Base-by-base conservation (phyloP, 805 yeast species). In the Schwanniomyces occidentalis region DNA sequence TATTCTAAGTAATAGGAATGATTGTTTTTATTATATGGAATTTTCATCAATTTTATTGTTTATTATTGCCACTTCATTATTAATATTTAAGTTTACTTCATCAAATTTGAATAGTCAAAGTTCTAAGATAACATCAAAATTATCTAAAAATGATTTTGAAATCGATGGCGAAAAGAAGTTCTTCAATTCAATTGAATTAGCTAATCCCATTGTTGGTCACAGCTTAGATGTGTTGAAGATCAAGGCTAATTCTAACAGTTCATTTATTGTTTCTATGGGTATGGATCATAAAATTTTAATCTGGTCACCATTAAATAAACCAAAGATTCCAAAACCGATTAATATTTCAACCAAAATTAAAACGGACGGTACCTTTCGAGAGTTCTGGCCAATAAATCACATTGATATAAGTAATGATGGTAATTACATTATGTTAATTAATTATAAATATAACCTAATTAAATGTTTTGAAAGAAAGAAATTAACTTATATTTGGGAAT, bases 191-290 rank as follows among this genome's bases (percentile, higher is more conserved):
- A 56, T 67, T 27, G 63, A 62, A 21, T 44, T 64, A 25, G 31
- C 45, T 10, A 54, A 63, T 18, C 6, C 14, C 8, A 6, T 9
- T 3, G 6, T 6, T 27, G 80, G 79, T 4, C 90, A 82, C 52
- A 58, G 65, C 16, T 61, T 85, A 31, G 95, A 87, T 53, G 69
- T 85, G 4, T 68, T 82, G 21, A 72, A 71, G 37, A 62, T 84
- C 8, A 60, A 70, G n/a, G 73, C 87, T 0, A 80, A 85, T 9
- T 56, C 69, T 14, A 63, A 75, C 9, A 70, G 78, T 34, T 79
- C 87, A 3, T 81, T 84, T 47, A 69, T 85, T 16, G 78, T 85
- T 0, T 72, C 85, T 1, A 73, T 83, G 17, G 91, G 90, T 4
- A 62, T 87, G 51, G 95, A 86, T 48, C 89, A 83, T 46, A 75